Base-by-base conservation (phyloP, 2,329 filamentous ascomycete species). In the Exophiala viscosa region DNA sequence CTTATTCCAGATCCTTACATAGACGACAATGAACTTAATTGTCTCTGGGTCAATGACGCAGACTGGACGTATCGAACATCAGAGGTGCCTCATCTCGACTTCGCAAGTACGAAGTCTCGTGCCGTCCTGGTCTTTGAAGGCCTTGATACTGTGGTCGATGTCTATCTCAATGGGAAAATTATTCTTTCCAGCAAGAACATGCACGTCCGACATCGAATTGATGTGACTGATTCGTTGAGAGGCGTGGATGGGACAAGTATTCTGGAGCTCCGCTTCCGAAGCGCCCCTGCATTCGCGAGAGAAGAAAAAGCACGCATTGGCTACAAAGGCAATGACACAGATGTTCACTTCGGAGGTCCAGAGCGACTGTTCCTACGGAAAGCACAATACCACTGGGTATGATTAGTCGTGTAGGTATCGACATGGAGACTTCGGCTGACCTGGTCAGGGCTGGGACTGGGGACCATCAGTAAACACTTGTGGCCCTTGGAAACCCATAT, bases 171-270 rank as follows among this genome's bases (percentile, higher is more conserved):
- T 61, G 85, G 82, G 17, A 70, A 77, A 6, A 74, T 75, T 2
- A 83, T 92, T 31, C 73, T 91, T 3, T 77, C 85, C 66, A 81
- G 81, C 7, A 82, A 88, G 48, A 91, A 89, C 68, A 92, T 92
- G 88, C 92, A 92, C 64, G 73, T 85, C 3, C 83, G 84, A 0
- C 79, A 88, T 61, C 78, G 86, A 4, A 79, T 89, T 3, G 81
- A 90, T 57, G 55, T 59, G 39, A 52, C 49, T 3, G 15, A 52
- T 20, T 14, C 36, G 8, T 35, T 58, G 36, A 11, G 40, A 13
- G 13, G 3, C 72, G 77, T 28, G 23, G 23, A 28, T 5, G 23
- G 23, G 8, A 2, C 23, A 28, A 28, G 23, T 7, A 7, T 28
- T 28, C 8, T 28, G 8, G 23, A 28, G 23, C 23, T 28, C 23